phyloP scores from a whole-genome alignment of 2,329 filamentous ascomycete genomes.

The Phoma herbarum region DNA sequence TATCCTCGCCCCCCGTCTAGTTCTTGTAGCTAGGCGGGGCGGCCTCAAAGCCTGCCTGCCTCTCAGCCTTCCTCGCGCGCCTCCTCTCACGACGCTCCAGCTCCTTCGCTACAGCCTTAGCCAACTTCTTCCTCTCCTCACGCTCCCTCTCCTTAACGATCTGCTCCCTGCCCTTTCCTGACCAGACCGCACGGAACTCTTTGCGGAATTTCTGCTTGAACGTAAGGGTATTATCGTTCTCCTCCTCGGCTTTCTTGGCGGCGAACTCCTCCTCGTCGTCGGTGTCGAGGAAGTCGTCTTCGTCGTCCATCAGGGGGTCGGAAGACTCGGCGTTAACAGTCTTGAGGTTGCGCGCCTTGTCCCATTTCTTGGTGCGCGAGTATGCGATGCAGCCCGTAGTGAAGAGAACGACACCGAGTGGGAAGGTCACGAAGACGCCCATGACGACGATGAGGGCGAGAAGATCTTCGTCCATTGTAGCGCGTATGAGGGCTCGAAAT shows the following conservation, averaged over 20 bases:
- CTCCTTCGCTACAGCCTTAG: constrained; percentile 44
- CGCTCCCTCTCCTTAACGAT: constrained; percentile 42
- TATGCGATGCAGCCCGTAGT: constrained; percentile 40
- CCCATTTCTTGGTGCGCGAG: constrained; percentile 45
- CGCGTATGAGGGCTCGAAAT: no score
- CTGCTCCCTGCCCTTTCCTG: constrained; percentile 37
- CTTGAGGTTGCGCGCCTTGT: constrained; percentile 39
- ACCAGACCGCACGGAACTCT: constrained; percentile 43
- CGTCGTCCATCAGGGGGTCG: constrained; percentile 29
- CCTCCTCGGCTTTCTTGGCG: constrained; percentile 42
- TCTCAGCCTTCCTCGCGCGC: constrained; percentile 34
- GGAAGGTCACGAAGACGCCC: constrained; percentile 37
- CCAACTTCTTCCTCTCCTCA: constrained; percentile 44
- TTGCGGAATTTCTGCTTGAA: constrained; percentile 45
- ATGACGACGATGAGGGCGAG: constrained; percentile 37
- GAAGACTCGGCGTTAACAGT: constrained; percentile 35
- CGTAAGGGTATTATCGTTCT: constrained; percentile 36
- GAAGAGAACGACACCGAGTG: constrained; percentile 33
- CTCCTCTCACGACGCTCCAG: constrained; percentile 39
- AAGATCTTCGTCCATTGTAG: constrained; percentile 42
- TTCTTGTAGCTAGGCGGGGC: constrained; percentile 38
- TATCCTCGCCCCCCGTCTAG: constrained; percentile 7
- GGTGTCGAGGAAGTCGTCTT: constrained; percentile 42
- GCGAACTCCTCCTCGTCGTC: constrained; percentile 43
- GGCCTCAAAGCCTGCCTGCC: constrained; percentile 28